Percentiles rank a stretch among this genome's conserved stretches.
Evolutionary conservation across 371 early-diverging fungal genomes (phyloP).

Genomic region (Mucor velutinosus): DNA sequence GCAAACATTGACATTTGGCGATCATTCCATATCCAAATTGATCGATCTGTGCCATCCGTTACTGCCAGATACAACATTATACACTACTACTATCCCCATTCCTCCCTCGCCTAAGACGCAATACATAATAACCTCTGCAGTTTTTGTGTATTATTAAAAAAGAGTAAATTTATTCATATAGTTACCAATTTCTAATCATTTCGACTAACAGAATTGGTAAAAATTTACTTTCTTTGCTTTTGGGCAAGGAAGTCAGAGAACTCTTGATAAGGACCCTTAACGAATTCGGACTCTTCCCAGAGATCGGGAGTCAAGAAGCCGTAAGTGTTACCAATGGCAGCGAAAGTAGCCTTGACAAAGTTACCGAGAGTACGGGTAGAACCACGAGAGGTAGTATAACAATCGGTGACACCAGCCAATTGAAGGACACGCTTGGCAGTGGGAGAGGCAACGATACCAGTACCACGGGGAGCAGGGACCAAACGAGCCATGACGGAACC

Average conservation of each 20-base stretch:
- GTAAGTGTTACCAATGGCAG: conserved; percentile 98
- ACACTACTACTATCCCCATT: too few species aligned
- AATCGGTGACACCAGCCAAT: conserved; percentile 98
- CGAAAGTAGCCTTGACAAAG: conserved; percentile 99
- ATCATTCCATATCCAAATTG: too few species aligned
- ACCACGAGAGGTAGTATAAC: conserved; percentile 97
- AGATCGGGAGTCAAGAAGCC: conserved; percentile 97
- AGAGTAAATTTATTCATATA: conserved; percentile 9
- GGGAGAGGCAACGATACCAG: conserved; percentile 98
- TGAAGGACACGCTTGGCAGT: conserved; percentile 97
- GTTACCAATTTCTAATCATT: background rate
- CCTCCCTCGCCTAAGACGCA: too few species aligned
- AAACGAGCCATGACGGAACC: conserved; percentile 96
- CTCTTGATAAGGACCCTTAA: conserved; percentile 93
- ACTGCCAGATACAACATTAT: too few species aligned
- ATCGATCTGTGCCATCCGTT: too few species aligned
- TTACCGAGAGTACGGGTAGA: conserved; percentile 93
- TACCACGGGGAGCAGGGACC: conserved; percentile 57
- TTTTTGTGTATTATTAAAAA: conserved; percentile 3
- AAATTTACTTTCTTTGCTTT: conserved; percentile 52
- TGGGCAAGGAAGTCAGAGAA: conserved; percentile 88
- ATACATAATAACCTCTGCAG: background rate
- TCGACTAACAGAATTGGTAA: background rate
- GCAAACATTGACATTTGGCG: too few species aligned
- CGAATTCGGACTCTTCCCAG: conserved; percentile 91